phyloP scores from a whole-genome alignment of 2,329 filamentous ascomycete genomes.

The Pseudogymnoascus sp. region DNA sequence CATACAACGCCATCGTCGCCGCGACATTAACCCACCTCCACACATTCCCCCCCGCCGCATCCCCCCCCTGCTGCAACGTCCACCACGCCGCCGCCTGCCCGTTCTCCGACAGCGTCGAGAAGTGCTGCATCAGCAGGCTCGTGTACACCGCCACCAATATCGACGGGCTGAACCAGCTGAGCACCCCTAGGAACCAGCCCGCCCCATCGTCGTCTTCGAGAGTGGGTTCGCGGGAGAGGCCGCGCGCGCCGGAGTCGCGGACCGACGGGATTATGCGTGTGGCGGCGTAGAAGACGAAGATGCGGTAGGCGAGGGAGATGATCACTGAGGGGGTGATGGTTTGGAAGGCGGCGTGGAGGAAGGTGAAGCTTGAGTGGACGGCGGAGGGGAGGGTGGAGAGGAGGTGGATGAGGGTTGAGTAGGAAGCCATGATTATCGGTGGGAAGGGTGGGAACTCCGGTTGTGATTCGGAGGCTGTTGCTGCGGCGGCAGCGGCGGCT shows the following conservation, averaged over 20 bases:
- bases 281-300: constrained; percentile 91
- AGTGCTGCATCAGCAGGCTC: constrained; percentile 89
- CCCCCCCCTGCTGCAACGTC: constrained; percentile 81
- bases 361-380: constrained; percentile 73
- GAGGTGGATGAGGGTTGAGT: constrained; percentile 80
- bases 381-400: constrained; percentile 76
- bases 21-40: constrained; percentile 94
- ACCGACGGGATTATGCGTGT: constrained; percentile 94
- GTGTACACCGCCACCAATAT: constrained; percentile 96
- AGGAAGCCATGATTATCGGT: constrained; percentile 96
- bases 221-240: constrained; percentile 74
- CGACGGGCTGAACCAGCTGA: constrained; percentile 91
- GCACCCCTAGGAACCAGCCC: constrained; percentile 68
- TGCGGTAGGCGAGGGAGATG: constrained; percentile 86
- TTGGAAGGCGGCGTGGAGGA: constrained; percentile 85
- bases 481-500: constrained; percentile 46
- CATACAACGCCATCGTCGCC: constrained; percentile 82
- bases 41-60: constrained; percentile 60
- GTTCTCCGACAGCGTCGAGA: constrained; percentile 62
- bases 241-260: constrained; percentile 74
- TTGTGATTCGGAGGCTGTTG: constrained; percentile 42
- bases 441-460: constrained; percentile 95
- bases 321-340: constrained; percentile 94
- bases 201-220: constrained; percentile 81
- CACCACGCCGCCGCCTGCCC: constrained; percentile 58